Conservation (phyloP, 768 basidiomycete genomes). For the Trametes maxima region DNA sequence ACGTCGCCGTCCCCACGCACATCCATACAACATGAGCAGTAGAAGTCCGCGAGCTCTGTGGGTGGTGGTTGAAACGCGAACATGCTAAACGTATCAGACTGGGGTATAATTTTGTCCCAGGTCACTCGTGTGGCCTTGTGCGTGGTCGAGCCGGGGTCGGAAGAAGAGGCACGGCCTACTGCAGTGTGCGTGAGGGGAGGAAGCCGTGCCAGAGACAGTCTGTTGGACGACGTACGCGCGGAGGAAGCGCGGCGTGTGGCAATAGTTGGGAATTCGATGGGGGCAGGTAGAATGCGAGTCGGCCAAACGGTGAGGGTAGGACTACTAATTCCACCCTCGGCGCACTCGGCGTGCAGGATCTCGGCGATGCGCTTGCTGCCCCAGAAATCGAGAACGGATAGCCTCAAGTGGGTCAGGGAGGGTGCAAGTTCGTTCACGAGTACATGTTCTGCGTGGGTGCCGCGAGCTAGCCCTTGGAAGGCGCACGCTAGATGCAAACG, state of each 20-base stretch:
- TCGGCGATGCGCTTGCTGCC: conserved; percentile 24
- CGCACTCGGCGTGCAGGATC: conserved; percentile 26
- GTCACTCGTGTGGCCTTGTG: conserved; percentile 2
- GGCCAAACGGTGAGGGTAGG: conserved; percentile 14
- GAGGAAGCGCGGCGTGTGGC: neutral
- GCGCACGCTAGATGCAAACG: conserved; percentile 25
- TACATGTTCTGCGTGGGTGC: conserved; percentile 19
- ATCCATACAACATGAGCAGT: conserved; percentile 31
- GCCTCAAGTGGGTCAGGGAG: conserved; percentile 21
- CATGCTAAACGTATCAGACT: neutral
- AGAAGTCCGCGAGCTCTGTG: conserved; percentile 21
- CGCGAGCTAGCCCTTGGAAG: conserved; percentile 22
- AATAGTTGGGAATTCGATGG: neutral
- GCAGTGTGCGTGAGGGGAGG: neutral
- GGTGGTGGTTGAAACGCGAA: conserved; percentile 27
- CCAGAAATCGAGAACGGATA: conserved; percentile 29
- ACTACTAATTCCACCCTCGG: conserved; percentile 17
- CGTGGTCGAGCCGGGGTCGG: neutral
- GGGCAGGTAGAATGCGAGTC: neutral
- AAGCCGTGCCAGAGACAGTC: neutral
- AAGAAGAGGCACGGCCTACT: neutral
- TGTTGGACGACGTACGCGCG: neutral
- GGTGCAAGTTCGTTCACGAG: conserved; percentile 16
- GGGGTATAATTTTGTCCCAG: conserved; percentile 15
- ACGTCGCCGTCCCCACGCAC: conserved; percentile 24